Evolutionary conservation across 2,329 filamentous ascomycete genomes (phyloP).

Genomic region (Didymella pomorum): DNA sequence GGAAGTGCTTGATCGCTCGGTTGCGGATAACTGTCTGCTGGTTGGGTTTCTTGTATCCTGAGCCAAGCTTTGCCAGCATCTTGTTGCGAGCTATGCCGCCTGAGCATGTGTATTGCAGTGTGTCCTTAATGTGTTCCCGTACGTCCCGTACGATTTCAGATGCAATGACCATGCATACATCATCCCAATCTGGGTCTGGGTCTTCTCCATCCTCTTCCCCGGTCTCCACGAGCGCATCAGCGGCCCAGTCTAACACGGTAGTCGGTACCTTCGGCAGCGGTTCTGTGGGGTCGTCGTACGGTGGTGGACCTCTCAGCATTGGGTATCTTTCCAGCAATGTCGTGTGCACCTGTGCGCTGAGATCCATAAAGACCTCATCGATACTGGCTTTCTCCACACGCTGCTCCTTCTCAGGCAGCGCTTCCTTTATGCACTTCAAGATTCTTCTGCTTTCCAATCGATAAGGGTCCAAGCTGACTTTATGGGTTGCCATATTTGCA

Average conservation of each 20-base stretch:
- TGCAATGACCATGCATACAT: slow-evolving; percentile 84
- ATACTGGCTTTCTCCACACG: slow-evolving; percentile 92
- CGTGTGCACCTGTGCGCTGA: slow-evolving; percentile 83
- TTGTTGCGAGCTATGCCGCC: slow-evolving; percentile 91
- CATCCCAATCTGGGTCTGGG: slow-evolving; percentile 93
- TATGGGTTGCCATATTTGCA: slow-evolving; percentile 82
- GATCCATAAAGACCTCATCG: slow-evolving; percentile 93
- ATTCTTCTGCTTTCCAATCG: slow-evolving; percentile 85
- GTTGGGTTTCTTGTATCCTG: slow-evolving; percentile 90
- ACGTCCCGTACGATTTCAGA: slow-evolving; percentile 87
- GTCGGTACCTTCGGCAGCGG: slow-evolving; percentile 75
- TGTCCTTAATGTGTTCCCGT: slow-evolving; percentile 71
- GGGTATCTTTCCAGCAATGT: slow-evolving; percentile 79
- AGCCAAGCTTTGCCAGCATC: slow-evolving; percentile 93
- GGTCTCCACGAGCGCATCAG: slow-evolving; percentile 82
- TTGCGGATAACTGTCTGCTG: slow-evolving; percentile 93
- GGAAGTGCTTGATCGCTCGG: slow-evolving; percentile 79
- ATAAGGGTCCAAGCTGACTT: slow-evolving; percentile 94
- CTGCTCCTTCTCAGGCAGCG: slow-evolving; percentile 70
- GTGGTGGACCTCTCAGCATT: slow-evolving; percentile 71
- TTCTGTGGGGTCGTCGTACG: slow-evolving; percentile 76
- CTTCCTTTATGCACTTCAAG: slow-evolving; percentile 77
- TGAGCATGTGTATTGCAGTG: slow-evolving; percentile 88
- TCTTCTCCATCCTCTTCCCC: slow-evolving; percentile 76
- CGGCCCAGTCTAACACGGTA: slow-evolving; percentile 81